Base-by-base conservation (phyloP, 345 rosid genomes). In the Triadica sebifera region DNA sequence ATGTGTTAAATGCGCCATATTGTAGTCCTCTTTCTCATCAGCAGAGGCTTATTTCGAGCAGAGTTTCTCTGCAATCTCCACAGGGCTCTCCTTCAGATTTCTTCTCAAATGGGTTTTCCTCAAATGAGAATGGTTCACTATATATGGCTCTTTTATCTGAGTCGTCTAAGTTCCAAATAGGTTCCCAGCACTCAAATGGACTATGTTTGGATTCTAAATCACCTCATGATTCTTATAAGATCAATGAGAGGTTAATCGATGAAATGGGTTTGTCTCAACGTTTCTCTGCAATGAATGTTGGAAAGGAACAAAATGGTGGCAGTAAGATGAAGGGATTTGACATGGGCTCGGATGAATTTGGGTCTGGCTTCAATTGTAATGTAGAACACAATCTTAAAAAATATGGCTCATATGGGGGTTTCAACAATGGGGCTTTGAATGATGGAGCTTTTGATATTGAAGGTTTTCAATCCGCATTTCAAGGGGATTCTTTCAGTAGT, bases 221-320 rank as follows among this genome's bases (percentile, higher is more conserved):
- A 53, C 65, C 70, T 51, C 78, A 29, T 2, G 34, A 70, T 61
- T 57, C 53, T 74, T 62, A 37, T 61, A 43, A 13, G 12, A 63
- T 69, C 56, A 77, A 61, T 45, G 79, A 46, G 10, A 73, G 72
- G 49, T 49, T 52, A 51, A 61, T 49, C 11, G 79, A 71, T 50
- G 74, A 78, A 78, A 15, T 77, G 20, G 85, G 84, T 64, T 74
- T 90, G 78, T 80, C 85, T 69, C 67, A 80, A 47, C 78, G 71
- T 81, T 80, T 88, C 6, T 34, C 20, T 53, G 67, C 81, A 61
- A 75, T 90, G 90, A 84, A 78, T 79, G 73, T 90, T 71, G 70
- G 79, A 68, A 81, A 82, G 63, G 88, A 80, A 24, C 73, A 73
- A 24, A 55, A 56, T 19, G 69, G 62, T 65, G 69, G 74, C 70